A percentile compares a stretch with the other conserved stretches of the same genome.
phyloP scores from a whole-genome alignment of 148 eudicot genomes.

The Nepenthes gracilis region DNA sequence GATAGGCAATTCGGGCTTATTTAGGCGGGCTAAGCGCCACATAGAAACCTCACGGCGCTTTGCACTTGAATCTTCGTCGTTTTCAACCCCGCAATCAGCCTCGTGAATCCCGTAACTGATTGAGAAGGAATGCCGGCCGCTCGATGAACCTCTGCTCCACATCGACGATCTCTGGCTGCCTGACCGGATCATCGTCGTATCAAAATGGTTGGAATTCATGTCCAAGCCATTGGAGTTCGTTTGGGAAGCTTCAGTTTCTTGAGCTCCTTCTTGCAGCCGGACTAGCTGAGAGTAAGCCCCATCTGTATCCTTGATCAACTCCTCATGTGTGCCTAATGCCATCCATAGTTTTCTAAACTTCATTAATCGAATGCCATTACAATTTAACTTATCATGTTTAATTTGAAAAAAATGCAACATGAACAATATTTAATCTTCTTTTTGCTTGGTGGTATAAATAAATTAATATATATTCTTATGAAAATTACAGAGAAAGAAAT shows the following conservation, averaged over 20 bases:
- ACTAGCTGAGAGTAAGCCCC: slow-evolving; percentile 76
- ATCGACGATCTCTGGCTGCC: slow-evolving; percentile 33
- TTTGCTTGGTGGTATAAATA: too few species aligned
- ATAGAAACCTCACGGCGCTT: slow-evolving; percentile 25
- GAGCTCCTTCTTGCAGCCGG: slow-evolving; percentile 52
- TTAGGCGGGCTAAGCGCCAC: slow-evolving; percentile 36
- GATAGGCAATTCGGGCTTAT: slow-evolving; percentile 59
- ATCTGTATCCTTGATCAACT: slow-evolving; percentile 44
- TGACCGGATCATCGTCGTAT: slow-evolving; percentile 26
- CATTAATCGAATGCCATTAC: too few species aligned
- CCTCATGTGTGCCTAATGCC: slow-evolving; percentile 50
- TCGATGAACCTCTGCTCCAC: slow-evolving; percentile 48
- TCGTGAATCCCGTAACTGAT: slow-evolving; percentile 22
- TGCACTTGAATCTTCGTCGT: slow-evolving; percentile 10
- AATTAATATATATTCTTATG: too few species aligned
- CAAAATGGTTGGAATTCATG: slow-evolving; percentile 8
- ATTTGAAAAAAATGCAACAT: too few species aligned
- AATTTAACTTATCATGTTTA: too few species aligned
- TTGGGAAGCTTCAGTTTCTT: slow-evolving; percentile 19
- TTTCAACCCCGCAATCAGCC: slow-evolving; percentile 10
- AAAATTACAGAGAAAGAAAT: too few species aligned
- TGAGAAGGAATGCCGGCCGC: slow-evolving; percentile 32
- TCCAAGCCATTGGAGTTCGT: slow-evolving; percentile 15
- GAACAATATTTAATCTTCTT: too few species aligned
- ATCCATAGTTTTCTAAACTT: neutral